A percentile compares a stretch with the other conserved stretches of the same genome.
Evolutionary conservation across 2,329 filamentous ascomycete species (phyloP).

Genomic region (Arthrobotrys megalospora): DNA sequence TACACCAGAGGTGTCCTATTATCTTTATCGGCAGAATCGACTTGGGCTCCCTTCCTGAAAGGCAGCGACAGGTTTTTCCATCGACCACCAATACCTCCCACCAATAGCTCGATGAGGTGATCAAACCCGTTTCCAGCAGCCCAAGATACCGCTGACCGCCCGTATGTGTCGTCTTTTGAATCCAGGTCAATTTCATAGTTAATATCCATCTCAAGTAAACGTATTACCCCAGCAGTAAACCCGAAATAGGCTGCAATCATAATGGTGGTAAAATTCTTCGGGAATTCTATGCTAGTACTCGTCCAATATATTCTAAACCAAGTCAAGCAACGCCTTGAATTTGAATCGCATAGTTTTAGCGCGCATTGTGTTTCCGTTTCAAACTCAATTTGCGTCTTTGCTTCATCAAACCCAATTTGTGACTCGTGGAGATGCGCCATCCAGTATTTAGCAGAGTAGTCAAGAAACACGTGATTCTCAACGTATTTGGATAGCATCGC

Average conservation of each 20-base stretch:
- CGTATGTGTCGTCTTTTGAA: constrained; percentile 4
- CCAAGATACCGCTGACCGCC: constrained; percentile 25
- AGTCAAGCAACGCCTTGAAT: constrained; percentile 3
- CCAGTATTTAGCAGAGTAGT: constrained; percentile 34
- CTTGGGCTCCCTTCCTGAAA: not conserved
- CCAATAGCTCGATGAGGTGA: not conserved
- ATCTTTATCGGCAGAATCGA: constrained; percentile 18
- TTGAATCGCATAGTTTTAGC: constrained; percentile 7
- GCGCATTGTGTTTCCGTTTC: not conserved
- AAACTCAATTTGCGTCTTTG: not conserved
- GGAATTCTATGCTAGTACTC: not conserved
- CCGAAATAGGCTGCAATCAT: constrained; percentile 26
- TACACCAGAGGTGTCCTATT: constrained; percentile 22
- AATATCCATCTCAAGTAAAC: not conserved
- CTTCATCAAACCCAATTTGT: not conserved
- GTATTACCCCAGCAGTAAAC: not conserved
- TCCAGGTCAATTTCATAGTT: not conserved
- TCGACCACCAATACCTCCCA: constrained; percentile 5
- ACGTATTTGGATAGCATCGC: not conserved
- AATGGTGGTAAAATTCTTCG: constrained; percentile 1
- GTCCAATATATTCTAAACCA: constrained; percentile 30
- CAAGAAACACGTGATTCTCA: constrained; percentile 11
- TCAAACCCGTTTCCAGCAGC: constrained; percentile 35
- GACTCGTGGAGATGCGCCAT: constrained; percentile 13
- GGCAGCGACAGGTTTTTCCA: constrained; percentile 5